phyloP scores from a whole-genome alignment of 75 land plant genomes.

The Ceratopteris richardii region DNA sequence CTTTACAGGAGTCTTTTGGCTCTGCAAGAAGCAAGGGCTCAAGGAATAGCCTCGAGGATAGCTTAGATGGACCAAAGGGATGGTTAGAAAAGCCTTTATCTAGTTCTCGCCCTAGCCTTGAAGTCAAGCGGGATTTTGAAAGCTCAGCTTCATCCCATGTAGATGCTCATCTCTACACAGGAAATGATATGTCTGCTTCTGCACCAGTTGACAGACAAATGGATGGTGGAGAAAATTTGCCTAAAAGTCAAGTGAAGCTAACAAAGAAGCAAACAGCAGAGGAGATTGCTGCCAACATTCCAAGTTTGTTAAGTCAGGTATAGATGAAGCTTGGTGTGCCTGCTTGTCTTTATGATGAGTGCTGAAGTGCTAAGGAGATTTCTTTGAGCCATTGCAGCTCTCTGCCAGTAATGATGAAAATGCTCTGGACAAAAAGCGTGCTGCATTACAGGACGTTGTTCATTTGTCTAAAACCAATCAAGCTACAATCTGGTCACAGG shows the following conservation, averaged over 20 bases:
- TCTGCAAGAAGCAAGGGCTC: slow-evolving; percentile 25
- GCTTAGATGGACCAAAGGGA: slow-evolving; percentile 20
- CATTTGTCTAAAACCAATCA: slow-evolving; percentile 57
- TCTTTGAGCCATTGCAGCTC: slow-evolving; percentile 34
- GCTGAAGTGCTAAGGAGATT: background rate
- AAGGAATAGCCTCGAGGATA: slow-evolving; percentile 9
- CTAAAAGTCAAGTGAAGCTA: slow-evolving; percentile 12
- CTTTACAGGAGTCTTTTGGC: slow-evolving; percentile 27
- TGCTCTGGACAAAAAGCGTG: slow-evolving; percentile 41
- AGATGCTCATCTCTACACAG: slow-evolving; percentile 32
- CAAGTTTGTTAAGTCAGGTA: slow-evolving; percentile 56
- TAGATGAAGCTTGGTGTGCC: no score
- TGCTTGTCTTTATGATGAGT: no score
- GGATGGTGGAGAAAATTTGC: slow-evolving; percentile 15
- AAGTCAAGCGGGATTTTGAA: slow-evolving; percentile 23
- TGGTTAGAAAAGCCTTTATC: slow-evolving; percentile 28
- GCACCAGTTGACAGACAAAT: background rate
- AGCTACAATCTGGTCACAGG: slow-evolving; percentile 82
- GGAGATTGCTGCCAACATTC: slow-evolving; percentile 55
- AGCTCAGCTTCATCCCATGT: slow-evolving; percentile 27
- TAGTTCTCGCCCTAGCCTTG: slow-evolving; percentile 24
- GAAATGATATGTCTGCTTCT: background rate
- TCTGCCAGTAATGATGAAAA: slow-evolving; percentile 51
- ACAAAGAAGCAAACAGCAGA: slow-evolving; percentile 6
- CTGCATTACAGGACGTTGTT: slow-evolving; percentile 63